Conservation (phyloP, 495 filamentous ascomycete genomes). For the Trichoderma orchidacearum region DNA sequence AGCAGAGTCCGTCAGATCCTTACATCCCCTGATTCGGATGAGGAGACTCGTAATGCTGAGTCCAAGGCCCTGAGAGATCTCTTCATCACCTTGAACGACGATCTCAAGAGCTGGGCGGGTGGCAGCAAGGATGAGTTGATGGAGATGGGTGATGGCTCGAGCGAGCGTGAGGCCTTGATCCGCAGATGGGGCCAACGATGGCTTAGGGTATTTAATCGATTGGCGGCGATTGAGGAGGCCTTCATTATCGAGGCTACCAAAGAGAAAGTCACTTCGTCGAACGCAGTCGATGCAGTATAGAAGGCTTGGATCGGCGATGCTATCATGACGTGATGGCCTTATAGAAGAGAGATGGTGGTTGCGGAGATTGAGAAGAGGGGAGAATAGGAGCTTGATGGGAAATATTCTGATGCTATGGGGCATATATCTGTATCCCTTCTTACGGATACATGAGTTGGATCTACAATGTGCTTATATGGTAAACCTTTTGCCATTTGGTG, state of each 20-base stretch:
- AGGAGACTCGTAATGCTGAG: slow-evolving; percentile 53
- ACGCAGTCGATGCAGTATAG: slow-evolving; percentile 2
- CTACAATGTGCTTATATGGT: too few species aligned
- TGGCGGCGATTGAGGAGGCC: slow-evolving; percentile 72
- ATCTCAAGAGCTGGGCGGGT: slow-evolving; percentile 54
- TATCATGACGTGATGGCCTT: slow-evolving; percentile 2
- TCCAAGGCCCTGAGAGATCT: slow-evolving; percentile 59
- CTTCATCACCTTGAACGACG: slow-evolving; percentile 70
- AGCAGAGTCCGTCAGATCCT: slow-evolving; percentile 71
- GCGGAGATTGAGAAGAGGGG: too few species aligned
- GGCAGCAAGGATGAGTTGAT: slow-evolving; percentile 60
- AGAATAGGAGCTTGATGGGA: too few species aligned
- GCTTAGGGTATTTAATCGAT: slow-evolving; percentile 71
- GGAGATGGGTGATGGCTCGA: slow-evolving; percentile 30
- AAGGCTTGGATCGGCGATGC: slow-evolving; percentile 6
- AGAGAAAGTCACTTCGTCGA: slow-evolving; percentile 3
- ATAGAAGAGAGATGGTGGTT: slow-evolving; percentile 1
- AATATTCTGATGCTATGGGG: too few species aligned
- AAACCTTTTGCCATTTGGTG: too few species aligned
- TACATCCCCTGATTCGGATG: slow-evolving; percentile 14
- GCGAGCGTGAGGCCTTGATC: slow-evolving; percentile 48
- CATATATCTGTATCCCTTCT: too few species aligned
- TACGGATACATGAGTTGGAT: too few species aligned
- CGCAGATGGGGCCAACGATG: slow-evolving; percentile 74
- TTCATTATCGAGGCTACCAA: slow-evolving; percentile 30